phyloP scores from a whole-genome alignment of 73 alveolate genomes.

The Tetrahymena borealis region DNA sequence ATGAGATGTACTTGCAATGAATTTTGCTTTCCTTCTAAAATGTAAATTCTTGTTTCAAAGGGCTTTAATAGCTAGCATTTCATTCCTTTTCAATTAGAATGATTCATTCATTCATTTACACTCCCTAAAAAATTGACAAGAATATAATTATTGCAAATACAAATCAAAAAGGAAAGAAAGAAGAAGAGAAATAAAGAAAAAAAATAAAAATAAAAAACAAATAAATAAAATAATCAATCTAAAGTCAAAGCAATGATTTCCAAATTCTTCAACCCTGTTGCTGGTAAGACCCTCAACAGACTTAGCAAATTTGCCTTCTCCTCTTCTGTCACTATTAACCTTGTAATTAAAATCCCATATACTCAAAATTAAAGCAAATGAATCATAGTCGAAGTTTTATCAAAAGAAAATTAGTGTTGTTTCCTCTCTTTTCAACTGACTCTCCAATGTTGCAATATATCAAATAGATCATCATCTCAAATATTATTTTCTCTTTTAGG shows the following conservation, averaged over 20 bases:
- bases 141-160: not conserved
- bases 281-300: constrained; percentile 1
- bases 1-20: too few species aligned
- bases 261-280: not conserved
- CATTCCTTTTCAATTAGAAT: too few species aligned
- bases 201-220: not conserved
- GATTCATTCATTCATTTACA: not conserved
- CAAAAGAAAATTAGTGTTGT: too few species aligned
- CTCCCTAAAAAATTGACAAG: not conserved
- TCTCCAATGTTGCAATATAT: not conserved
- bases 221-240: not conserved
- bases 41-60: too few species aligned
- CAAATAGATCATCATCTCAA: not conserved
- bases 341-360: not conserved
- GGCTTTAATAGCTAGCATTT: too few species aligned
- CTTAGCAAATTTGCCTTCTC: not conserved
- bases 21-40: too few species aligned
- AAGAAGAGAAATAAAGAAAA: not conserved
- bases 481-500: too few species aligned
- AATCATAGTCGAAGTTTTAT: too few species aligned
- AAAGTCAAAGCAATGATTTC: not conserved
- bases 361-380: too few species aligned
- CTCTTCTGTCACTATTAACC: not conserved
- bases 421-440: too few species aligned
- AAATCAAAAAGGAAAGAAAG: not conserved